Conservation (phyloP, 2,329 filamentous ascomycete species). For the Microascus cirrosus region DNA sequence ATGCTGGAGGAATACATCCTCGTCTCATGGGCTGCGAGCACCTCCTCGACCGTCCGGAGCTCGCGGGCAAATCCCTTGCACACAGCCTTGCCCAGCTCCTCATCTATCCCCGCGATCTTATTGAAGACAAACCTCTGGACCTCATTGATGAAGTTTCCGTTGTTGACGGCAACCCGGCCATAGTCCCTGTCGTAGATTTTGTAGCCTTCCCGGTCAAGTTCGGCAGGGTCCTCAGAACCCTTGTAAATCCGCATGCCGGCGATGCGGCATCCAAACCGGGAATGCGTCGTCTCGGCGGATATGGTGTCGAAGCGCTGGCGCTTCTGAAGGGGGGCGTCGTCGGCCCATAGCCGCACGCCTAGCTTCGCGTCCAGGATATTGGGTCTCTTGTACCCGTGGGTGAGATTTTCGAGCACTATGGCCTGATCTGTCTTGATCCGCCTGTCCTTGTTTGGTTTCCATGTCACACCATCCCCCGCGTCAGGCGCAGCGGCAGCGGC, state of each 20-base stretch:
- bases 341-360: conserved; percentile 75
- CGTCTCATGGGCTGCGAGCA: conserved; percentile 44
- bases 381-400: conserved; percentile 67
- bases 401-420: conserved; percentile 77
- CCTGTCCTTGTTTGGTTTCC: conserved; percentile 37
- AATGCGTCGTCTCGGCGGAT: conserved; percentile 46
- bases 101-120: conserved; percentile 43
- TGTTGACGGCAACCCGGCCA: conserved; percentile 39
- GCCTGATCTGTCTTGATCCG: conserved; percentile 68
- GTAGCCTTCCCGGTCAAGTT: conserved; percentile 44
- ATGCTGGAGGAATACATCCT: conserved; percentile 55
- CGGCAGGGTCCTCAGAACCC: conserved; percentile 37
- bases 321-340: conserved; percentile 51
- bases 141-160: conserved; percentile 40
- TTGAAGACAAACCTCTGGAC: conserved; percentile 50
- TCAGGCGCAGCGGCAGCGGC: neutral
- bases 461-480: conserved; percentile 15
- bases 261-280: conserved; percentile 49
- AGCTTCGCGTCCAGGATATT: conserved; percentile 94
- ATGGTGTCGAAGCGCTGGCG: conserved; percentile 50
- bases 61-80: conserved; percentile 42
- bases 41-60: conserved; percentile 37
- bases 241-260: conserved; percentile 55
- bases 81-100: conserved; percentile 44
- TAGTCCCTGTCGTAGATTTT: conserved; percentile 53